Base-by-base conservation (phyloP, 345 rosid genomes). In the Excoecaria agallocha region DNA sequence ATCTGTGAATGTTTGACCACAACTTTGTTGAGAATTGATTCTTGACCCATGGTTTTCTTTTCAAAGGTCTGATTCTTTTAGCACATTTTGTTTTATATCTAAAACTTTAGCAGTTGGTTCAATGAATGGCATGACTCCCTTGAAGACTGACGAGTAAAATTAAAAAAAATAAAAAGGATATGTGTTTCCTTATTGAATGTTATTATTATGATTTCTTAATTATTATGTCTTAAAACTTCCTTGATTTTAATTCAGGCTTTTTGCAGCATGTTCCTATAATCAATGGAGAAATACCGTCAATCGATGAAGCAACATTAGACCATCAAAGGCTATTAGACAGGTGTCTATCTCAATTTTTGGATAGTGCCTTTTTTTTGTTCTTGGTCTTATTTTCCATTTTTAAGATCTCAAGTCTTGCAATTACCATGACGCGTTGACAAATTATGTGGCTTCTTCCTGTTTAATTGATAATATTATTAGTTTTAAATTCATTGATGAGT, bases 211-310 rank as follows among this genome's bases (percentile, higher is more conserved):
- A 62, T 20, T 1, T 69, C 49, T 69, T 55, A 55, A 4, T 35
- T 41, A 12, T n/a, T 20, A 55, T 24, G 39, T 55, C 35, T 4
- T 39, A 58, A 37, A 19, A 12, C 5, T 41, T 13, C 11, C 30
- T 20, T 12, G 24, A 15, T 43, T 5, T 69, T 75, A 16, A 59
- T 84, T 71, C 84, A 85, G 90, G 89, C 89, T 86, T 61, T 69
- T 11, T 79, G 81, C 83, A 94, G 98, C 95, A 94, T 80, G 83
- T 94, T 78, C 98, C 98, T 1, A 86, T 88, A 86, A 89, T 87
- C 57, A 94, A 94, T 74, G 97, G 98, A 55, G 96, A 94, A 75
- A 94, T 91, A 83, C 98, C 98, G 39, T 92, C 98, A 5, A 74
- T 80, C 70, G 96, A 92, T 81, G 98, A 92, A 85, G 98, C 90